Evolutionary conservation across 1,139 yeast species (phyloP), one percentile per base, ranked within the genome.

Genomic region (Trichomonascaceae sp.): DNA sequence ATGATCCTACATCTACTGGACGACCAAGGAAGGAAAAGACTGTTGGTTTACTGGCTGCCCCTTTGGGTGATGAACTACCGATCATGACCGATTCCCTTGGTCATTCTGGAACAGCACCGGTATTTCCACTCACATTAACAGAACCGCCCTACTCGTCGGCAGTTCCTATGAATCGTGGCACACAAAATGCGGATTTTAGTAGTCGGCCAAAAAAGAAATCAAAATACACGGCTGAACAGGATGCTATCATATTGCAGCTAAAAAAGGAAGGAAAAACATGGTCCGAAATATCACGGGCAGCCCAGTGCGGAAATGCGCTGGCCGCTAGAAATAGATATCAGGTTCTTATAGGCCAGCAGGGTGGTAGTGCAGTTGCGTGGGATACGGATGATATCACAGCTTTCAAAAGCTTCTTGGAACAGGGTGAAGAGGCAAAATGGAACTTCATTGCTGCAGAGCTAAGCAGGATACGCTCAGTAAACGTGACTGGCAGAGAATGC

Each of bases 291-390:
- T 90, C 91, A 0, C 83, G 82, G 55, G 73, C 77, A 2, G 79
- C 88, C 1, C 78, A 80, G 10, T 85, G 86, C 38, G 87, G 85
- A 10, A 79, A 84, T 49, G 83, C 82, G 58, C 70, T 86, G 48
- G 89, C 93, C 0, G 93, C 91, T 0, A 71, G 95, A 55, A 86
- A 86, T 66, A 70, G 95, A 57, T 86, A 86, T 64, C 95, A 86
- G 66, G 95, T 86, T 5, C 76, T 86, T 53, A 85, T 86, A 57
- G 95, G 95, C 1, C 95, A 86, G 66, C 95, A 86, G 62, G 93
- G 95, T 3, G 85, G 87, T 52, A 86, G 87, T 22, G 77, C 84
- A 4, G 79, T 83, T 38, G 78, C 80, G 44, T 85, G 90, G 87
- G 81, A 79, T 20, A 64, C 73, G 1, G 81, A 80, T 19, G 90